Base-by-base conservation (phyloP, 345 rosid species). In the Mercurialis annua region DNA sequence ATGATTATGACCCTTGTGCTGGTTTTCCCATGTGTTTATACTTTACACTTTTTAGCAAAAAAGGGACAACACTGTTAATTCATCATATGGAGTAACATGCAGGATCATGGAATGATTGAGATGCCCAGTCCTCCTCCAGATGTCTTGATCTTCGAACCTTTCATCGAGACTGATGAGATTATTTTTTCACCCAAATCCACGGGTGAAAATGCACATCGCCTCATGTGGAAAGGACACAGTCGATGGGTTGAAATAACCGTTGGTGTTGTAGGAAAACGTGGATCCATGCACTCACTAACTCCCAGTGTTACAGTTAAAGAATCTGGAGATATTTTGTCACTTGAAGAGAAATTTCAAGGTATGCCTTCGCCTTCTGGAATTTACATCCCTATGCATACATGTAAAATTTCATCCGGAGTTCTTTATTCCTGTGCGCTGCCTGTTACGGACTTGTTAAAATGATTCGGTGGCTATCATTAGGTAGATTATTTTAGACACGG, bases 321-420 rank as follows among this genome's bases (percentile, higher is more conserved):
- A 87, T 68, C 82, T 55, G 97, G 98, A 18, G 97, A 83, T 70
- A 93, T 93, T 70, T 77, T 90, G 70, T 88, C 98, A 44, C 97
- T 93, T 42, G 97, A 93, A 70, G 97, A 93, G 79, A 93, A 93
- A 81, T 93, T 93, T 75, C 98, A 92, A 84, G 98, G 98, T 89
- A 67, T 34, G 29, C 40, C 27, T 59, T 43, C n/a, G 2, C 40
- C 33, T 47, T 5, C 2, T 67, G 43, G 21, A 8, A 42, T 44
- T 40, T 30, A 21, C 16, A 14, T 6, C 40, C 29, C 36, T 34
- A 11, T 33, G 47, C 33, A 48, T 71, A 44, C 15, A 29, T 20
- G 52, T 10, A 38, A n/a, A 21, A 36, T 52, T 65, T 65, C 31
- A 59, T 50, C 23, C n/a, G 17, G 21, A 8, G 24, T 54, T 46